These are phyloP conservation scores for Thecaphora thlaspeos DNA, from an alignment of 1,284 basidiomycete species.

Conservation along the genomic window DNA sequence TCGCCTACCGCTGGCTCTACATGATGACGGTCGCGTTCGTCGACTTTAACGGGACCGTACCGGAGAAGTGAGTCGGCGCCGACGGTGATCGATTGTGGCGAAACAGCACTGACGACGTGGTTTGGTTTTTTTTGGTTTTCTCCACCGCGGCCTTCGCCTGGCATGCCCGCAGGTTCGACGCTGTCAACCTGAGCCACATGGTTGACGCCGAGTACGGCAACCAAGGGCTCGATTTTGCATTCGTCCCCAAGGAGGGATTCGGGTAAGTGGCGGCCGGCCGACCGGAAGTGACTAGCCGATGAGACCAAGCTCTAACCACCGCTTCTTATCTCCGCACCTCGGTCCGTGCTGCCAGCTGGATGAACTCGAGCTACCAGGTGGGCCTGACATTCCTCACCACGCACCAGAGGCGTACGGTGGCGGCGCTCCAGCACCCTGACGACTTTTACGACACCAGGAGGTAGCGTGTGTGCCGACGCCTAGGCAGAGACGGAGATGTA, in stretches of 20 bases:
- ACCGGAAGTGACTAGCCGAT: no score
- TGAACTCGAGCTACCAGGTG: conserved; percentile 69
- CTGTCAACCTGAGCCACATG: conserved; percentile 87
- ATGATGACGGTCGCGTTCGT: conserved; percentile 65
- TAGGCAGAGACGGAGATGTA: no score
- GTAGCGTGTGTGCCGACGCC: no score
- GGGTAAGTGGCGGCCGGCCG: conserved; percentile 82
- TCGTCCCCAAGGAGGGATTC: conserved; percentile 86
- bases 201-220: conserved; percentile 99
- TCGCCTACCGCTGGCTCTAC: conserved; percentile 94
- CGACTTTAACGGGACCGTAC: conserved; percentile 94
- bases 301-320: no score
- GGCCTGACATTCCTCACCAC: conserved; percentile 89
- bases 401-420: conserved; percentile 90
- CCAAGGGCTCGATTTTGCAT: conserved; percentile 92
- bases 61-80: conserved; percentile 70
- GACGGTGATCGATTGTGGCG: not conserved
- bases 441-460: conserved; percentile 67
- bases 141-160: not conserved
- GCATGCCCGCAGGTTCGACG: conserved; percentile 72
- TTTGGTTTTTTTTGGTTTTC: conserved; percentile 1
- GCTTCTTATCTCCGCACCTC: no score
- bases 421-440: conserved; percentile 86
- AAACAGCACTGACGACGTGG: not conserved
- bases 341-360: conserved; percentile 56